These are phyloP conservation scores for Penicillium psychrofluorescens DNA, from an alignment of 495 filamentous ascomycete species.

Conservation along the genomic window DNA sequence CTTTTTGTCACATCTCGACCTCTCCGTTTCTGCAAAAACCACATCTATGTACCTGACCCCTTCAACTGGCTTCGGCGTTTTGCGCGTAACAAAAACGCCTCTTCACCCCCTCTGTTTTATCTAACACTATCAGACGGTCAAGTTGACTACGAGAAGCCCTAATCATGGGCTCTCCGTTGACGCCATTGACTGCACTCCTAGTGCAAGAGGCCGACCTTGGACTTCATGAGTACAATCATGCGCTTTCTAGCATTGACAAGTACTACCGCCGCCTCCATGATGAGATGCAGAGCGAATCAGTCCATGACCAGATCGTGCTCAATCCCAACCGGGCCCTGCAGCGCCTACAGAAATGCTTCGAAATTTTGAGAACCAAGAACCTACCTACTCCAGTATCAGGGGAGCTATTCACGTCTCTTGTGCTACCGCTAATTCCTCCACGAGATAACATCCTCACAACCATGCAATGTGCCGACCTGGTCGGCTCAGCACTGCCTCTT, in stretches of 20 bases:
- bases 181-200: background rate
- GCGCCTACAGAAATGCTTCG: constrained; percentile 5
- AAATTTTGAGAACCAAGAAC: constrained; percentile 1
- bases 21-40: too few relatives aligned
- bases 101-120: too few relatives aligned
- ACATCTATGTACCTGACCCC: too few relatives aligned
- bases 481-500: constrained; percentile 4
- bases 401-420: constrained; percentile 2
- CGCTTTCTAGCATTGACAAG: background rate
- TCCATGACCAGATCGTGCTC: constrained; percentile 3
- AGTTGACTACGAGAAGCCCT: background rate
- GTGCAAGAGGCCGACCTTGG: constrained; percentile 3
- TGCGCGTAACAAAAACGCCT: too few relatives aligned
- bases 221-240: constrained; percentile 5
- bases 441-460: background rate
- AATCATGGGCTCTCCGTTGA: background rate
- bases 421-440: background rate
- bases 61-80: too few relatives aligned
- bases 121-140: too few relatives aligned
- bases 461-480: background rate
- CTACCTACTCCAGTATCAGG: constrained; percentile 3
- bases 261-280: constrained; percentile 1
- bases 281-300: constrained; percentile 1
- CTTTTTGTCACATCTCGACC: too few relatives aligned
- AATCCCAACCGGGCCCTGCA: background rate